Conservation (phyloP, 1,284 basidiomycete species). For the Heterobasidion annosum region DNA sequence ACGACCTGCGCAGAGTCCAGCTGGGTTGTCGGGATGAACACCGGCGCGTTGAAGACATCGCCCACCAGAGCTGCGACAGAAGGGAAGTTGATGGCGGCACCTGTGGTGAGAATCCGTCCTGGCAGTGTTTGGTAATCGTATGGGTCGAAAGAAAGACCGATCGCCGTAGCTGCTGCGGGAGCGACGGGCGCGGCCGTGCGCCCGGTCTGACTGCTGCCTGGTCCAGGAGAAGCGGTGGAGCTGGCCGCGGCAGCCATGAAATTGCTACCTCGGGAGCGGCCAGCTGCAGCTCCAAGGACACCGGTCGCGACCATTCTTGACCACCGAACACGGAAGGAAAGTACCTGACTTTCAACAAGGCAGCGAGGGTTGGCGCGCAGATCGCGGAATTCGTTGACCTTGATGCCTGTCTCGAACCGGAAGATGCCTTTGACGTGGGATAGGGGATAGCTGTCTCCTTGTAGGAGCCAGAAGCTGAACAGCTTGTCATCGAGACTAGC, state of each 20-base stretch:
- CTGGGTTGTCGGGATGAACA: conserved; percentile 63
- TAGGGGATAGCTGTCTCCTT: conserved; percentile 63
- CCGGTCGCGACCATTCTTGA: conserved; percentile 62
- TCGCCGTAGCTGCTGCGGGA: conserved; percentile 27
- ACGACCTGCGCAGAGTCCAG: conserved; percentile 63
- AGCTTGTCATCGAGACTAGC: conserved; percentile 76
- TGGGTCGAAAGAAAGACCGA: conserved; percentile 65
- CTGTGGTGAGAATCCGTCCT: conserved; percentile 52
- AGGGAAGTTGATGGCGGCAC: conserved; percentile 76
- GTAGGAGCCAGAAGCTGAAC: conserved; percentile 79
- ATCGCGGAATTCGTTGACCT: conserved; percentile 78
- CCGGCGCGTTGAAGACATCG: conserved; percentile 71
- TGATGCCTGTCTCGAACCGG: conserved; percentile 77
- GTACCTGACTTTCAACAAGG: conserved; percentile 67
- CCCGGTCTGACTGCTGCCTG: conserved; percentile 13
- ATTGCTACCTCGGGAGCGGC: conserved; percentile 24
- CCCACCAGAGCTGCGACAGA: conserved; percentile 70
- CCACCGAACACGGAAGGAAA: conserved; percentile 74
- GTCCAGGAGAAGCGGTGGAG: conserved; percentile 20
- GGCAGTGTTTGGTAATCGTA: conserved; percentile 62
- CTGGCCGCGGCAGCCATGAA: conserved; percentile 17
- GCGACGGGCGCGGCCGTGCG: conserved; percentile 12
- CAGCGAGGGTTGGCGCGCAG: conserved; percentile 78
- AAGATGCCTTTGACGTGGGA: conserved; percentile 78
- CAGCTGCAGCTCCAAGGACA: conserved; percentile 28